Percentiles rank a stretch among this genome's conserved stretches.
Evolutionary conservation across 768 basidiomycete genomes (phyloP).

Genomic region (Cantharellus cinnabarinus): DNA sequence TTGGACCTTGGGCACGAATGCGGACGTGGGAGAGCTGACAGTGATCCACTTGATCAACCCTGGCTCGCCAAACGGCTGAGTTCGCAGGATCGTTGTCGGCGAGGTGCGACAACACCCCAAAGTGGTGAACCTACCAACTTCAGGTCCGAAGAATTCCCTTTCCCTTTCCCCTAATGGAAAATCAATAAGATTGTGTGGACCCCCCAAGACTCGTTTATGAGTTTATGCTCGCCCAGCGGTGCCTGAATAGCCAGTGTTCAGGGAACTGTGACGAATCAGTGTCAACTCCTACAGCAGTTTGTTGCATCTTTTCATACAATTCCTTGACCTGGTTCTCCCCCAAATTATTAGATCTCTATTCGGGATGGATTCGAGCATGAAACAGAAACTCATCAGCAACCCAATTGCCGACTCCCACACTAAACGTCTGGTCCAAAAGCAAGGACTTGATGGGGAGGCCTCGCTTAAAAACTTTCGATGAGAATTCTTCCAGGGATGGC

Average conservation of each 20-base stretch:
- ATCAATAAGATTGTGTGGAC: background rate
- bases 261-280: slow-evolving; percentile 58
- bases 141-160: slow-evolving; percentile 27
- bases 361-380: slow-evolving; percentile 52
- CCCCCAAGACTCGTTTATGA: background rate
- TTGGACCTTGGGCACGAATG: slow-evolving; percentile 47
- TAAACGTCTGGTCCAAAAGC: slow-evolving; percentile 61
- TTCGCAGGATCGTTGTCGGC: slow-evolving; percentile 1
- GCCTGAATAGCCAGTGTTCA: slow-evolving; percentile 41
- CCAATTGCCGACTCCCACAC: slow-evolving; percentile 69
- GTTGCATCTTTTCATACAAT: slow-evolving; percentile 36
- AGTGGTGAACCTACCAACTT: slow-evolving; percentile 19
- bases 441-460: slow-evolving; percentile 29
- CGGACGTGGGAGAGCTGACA: slow-evolving; percentile 60
- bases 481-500: slow-evolving; percentile 19
- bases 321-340: slow-evolving; percentile 26
- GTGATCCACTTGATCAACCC: slow-evolving; percentile 58
- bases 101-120: background rate
- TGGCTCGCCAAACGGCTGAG: slow-evolving; percentile 42
- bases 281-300: slow-evolving; percentile 41
- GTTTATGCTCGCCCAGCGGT: slow-evolving; percentile 60
- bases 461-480: slow-evolving; percentile 1
- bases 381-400: slow-evolving; percentile 64
- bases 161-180: slow-evolving; percentile 34
- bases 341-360: slow-evolving; percentile 39